phyloP scores from a whole-genome alignment of 257 asterid species.

The Scutellaria barbata region DNA sequence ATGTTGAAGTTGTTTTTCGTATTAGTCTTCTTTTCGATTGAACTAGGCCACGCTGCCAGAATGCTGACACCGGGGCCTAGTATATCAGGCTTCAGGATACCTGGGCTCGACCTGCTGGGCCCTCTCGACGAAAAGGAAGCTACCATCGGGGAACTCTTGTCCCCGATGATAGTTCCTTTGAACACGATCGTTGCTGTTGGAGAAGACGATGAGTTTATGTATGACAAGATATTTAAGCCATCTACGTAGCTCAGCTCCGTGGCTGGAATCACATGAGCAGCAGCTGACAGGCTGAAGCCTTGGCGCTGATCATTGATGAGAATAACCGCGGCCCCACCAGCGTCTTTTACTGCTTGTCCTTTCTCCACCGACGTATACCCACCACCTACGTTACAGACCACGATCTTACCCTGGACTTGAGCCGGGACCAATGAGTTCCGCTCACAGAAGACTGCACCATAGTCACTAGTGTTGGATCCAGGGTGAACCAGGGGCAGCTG shows the following conservation, averaged over 20 bases:
- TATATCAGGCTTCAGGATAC: slow-evolving; percentile 47
- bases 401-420: slow-evolving; percentile 50
- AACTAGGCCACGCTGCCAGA: slow-evolving; percentile 46
- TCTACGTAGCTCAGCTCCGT: slow-evolving; percentile 39
- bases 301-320: slow-evolving; percentile 29
- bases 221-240: slow-evolving; percentile 31
- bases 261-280: slow-evolving; percentile 39
- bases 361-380: background rate
- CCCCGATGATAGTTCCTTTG: slow-evolving; percentile 44
- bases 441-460: slow-evolving; percentile 1
- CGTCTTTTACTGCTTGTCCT: slow-evolving; percentile 42
- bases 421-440: slow-evolving; percentile 7
- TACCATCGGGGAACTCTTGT: slow-evolving; percentile 29
- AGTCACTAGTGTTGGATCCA: background rate
- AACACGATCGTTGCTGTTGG: slow-evolving; percentile 39
- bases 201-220: slow-evolving; percentile 29
- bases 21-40: slow-evolving; percentile 35
- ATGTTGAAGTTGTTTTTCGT: slow-evolving; percentile 44
- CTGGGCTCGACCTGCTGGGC: slow-evolving; percentile 33
- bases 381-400: slow-evolving; percentile 37
- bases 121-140: slow-evolving; percentile 38
- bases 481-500: slow-evolving; percentile 28
- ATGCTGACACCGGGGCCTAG: slow-evolving; percentile 47
- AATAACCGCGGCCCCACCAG: slow-evolving; percentile 49
- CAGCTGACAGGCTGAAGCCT: slow-evolving; percentile 27